These are phyloP conservation scores for Agaricus subrufescens DNA, from an alignment of 768 basidiomycete species.

Conservation along the genomic window DNA sequence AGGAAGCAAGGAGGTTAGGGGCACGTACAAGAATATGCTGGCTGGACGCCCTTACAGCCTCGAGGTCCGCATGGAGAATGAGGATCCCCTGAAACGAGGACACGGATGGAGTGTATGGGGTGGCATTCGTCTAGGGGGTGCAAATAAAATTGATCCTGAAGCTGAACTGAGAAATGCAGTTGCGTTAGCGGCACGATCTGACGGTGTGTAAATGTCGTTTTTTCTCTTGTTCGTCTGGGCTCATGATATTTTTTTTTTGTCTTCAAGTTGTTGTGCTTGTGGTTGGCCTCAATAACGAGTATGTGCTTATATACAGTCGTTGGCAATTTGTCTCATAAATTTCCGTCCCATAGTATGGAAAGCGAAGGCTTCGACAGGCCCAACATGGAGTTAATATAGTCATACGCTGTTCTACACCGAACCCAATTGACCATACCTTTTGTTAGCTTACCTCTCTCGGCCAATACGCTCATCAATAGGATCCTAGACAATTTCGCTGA, in stretches of 20 bases:
- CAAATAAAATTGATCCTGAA: conserved; percentile 28
- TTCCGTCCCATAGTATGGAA: conserved; percentile 31
- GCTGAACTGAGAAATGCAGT: conserved; percentile 37
- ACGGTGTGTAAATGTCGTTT: conserved; percentile 23
- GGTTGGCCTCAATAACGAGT: conserved; percentile 54
- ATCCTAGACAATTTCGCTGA: conserved; percentile 43
- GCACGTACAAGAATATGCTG: conserved; percentile 31
- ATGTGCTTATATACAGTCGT: conserved; percentile 7
- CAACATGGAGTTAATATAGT: conserved; percentile 32
- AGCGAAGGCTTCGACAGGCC: conserved; percentile 57
- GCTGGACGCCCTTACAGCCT: conserved; percentile 37
- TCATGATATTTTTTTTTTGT: background rate
- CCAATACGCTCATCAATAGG: conserved; percentile 44
- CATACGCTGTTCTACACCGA: no score
- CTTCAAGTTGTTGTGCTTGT: conserved; percentile 39
- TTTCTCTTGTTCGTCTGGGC: background rate
- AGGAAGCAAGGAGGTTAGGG: conserved; percentile 35
- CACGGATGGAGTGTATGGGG: conserved; percentile 34
- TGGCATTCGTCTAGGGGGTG: conserved; percentile 33
- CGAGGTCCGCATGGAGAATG: conserved; percentile 31
- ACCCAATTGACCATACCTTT: background rate
- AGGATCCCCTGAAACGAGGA: conserved; percentile 27
- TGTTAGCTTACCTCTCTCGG: conserved; percentile 42
- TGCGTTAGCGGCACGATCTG: conserved; percentile 31
- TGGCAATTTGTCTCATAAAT: background rate